phyloP scores from a whole-genome alignment of 2,329 filamentous ascomycete genomes.

The Penicillium brasilianum region DNA sequence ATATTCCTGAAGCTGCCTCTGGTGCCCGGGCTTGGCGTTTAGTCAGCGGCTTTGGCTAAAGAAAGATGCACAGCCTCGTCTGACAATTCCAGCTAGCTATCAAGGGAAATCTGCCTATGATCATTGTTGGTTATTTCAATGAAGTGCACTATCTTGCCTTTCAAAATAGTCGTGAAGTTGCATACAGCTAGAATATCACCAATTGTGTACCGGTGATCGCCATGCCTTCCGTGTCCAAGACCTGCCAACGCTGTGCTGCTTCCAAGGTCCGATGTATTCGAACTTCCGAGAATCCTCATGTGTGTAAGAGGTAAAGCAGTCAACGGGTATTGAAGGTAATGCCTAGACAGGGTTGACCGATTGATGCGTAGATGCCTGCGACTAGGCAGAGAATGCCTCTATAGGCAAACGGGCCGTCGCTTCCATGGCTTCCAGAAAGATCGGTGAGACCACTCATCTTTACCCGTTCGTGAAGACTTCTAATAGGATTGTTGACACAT shows the following conservation, averaged over 20 bases:
- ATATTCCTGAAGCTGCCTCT: too few relatives aligned
- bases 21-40: too few relatives aligned
- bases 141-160: neutral
- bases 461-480: neutral
- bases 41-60: neutral
- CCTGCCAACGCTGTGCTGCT: constrained; percentile 29
- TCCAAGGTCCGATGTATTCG: constrained; percentile 32
- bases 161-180: neutral
- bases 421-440: constrained; percentile 45
- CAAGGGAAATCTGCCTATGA: neutral
- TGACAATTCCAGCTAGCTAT: neutral
- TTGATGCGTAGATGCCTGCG: constrained; percentile 38
- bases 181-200: neutral
- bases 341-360: neutral
- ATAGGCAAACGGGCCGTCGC: constrained; percentile 42
- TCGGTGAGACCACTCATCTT: constrained; percentile 26
- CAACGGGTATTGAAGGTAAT: neutral
- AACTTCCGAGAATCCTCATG: constrained; percentile 9
- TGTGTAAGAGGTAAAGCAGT: constrained; percentile 25
- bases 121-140: neutral
- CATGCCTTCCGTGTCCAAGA: constrained; percentile 18
- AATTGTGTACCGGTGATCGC: neutral
- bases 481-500: neutral
- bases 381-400: constrained; percentile 43
- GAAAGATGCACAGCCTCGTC: neutral